Base-by-base conservation (phyloP, 2,329 filamentous ascomycete species). In the Fusarium ramigenum region DNA sequence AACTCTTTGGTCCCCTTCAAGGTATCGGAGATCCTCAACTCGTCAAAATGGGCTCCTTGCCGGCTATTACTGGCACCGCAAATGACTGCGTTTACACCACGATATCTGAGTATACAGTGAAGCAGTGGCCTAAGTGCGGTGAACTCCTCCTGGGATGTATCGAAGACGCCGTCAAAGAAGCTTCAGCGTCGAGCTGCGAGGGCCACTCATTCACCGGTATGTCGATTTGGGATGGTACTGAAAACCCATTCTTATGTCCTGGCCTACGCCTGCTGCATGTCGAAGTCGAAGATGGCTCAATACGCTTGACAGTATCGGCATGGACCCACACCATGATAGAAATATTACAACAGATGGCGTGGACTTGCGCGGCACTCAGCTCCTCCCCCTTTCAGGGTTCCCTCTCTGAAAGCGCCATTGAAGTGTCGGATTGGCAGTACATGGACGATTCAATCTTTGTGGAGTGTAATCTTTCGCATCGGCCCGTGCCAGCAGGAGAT, bases 311-410 rank as follows among this genome's bases (percentile, higher is more conserved):
- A 30, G 78, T 80, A 3, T 82, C 80, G 6, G 80, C 81, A 2
- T 80, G 81, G 81, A 78, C 79, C 0, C 79, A 80, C 36, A 79
- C 78, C 5, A 77, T 83, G 72, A 78, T 82, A 47, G 80, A 82
- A 18, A 76, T 82, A 5, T 76, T 83, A 6, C 81, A 83, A 50
- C 81, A 82, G 57, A 82, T 83, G 81, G 79, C 79, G 15, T 83
- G 82, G 82, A 79, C 77, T 3, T 83, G 80, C 32, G 81, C 81
- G 3, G 75, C 76, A 4, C 74, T 83, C 15, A 82, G 80, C 54
- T 72, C 81, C 4, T 82, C 82, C 4, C 82, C 82, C 1, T 80
- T 82, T 53, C 78, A 78, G 0, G 77, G 76, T 7, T 71, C 75
- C 1, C 47, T 81, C 0, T 81, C 80, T 0, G 81, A 83, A 57